Conservation (phyloP, 139 green algal species). For the Chlamydomonas asymmetrica region DNA sequence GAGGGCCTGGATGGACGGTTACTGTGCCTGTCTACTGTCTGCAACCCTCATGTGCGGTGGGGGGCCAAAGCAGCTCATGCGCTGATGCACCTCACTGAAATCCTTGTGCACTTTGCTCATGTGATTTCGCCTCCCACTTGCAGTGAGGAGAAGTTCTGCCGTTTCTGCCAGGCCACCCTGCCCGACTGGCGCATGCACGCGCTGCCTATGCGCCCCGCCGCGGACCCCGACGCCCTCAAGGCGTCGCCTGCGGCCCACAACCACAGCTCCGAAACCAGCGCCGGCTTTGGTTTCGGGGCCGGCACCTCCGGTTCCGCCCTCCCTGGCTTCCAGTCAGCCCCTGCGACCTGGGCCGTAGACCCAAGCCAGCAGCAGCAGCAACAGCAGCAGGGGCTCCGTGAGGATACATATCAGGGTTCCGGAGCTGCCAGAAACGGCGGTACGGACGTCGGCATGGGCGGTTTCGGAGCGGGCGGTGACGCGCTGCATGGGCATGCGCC, state of each 20-base stretch:
- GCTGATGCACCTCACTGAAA: neutral
- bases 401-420: too few species aligned
- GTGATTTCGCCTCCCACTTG: neutral
- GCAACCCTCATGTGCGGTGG: neutral
- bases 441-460: too few species aligned
- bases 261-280: too few species aligned
- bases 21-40: neutral
- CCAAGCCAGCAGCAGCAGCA: too few species aligned
- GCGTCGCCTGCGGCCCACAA: neutral
- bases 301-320: too few species aligned
- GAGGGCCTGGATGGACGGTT: neutral
- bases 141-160: constrained; percentile 26
- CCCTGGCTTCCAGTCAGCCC: too few species aligned
- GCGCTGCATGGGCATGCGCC: too few species aligned
- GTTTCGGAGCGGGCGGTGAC: too few species aligned
- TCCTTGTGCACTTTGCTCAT: neutral
- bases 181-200: constrained; percentile 25
- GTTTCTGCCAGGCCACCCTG: constrained; percentile 15
- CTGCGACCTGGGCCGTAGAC: too few species aligned
- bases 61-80: neutral
- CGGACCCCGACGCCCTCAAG: neutral
- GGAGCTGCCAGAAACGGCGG: too few species aligned
- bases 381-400: too few species aligned
- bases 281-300: too few species aligned
- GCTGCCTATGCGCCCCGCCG: neutral